phyloP scores from a whole-genome alignment of 371 early-diverging fungal genomes.

The Mortierella sp. region DNA sequence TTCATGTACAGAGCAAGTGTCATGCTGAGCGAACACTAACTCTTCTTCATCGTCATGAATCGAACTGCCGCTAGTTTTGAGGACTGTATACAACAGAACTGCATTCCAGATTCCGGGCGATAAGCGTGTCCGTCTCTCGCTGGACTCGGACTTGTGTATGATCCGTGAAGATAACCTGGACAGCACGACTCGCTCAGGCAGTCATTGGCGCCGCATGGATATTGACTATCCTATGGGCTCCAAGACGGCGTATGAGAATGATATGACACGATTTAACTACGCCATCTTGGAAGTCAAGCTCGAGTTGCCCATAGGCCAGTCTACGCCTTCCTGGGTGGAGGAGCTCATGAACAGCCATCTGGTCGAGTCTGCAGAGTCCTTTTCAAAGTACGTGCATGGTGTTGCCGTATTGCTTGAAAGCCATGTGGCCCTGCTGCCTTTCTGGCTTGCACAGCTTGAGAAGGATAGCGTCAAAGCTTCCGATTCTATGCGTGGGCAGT shows the following conservation, averaged over 20 bases:
- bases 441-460: constrained; percentile 78
- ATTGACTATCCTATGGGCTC: constrained; percentile 83
- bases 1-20: too few relatives aligned
- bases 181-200: constrained; percentile 71
- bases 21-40: too few relatives aligned
- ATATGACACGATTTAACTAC: constrained; percentile 94
- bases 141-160: constrained; percentile 97
- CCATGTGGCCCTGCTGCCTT: constrained; percentile 91
- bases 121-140: constrained; percentile 88
- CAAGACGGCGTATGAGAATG: constrained; percentile 58
- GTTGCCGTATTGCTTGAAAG: constrained; percentile 88
- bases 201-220: constrained; percentile 94
- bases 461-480: constrained; percentile 31
- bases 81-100: constrained; percentile 97
- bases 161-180: constrained; percentile 94
- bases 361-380: constrained; percentile 97
- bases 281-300: constrained; percentile 98
- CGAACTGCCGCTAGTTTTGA: constrained; percentile 51
- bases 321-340: constrained; percentile 92
- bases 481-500: constrained; percentile 48
- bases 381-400: constrained; percentile 99
- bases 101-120: constrained; percentile 99
- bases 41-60: background rate
- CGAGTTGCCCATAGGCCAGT: constrained; percentile 82
- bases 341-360: constrained; percentile 88